phyloP scores from a whole-genome alignment of 305 asterid genomes.

The Petunia hybrid region DNA sequence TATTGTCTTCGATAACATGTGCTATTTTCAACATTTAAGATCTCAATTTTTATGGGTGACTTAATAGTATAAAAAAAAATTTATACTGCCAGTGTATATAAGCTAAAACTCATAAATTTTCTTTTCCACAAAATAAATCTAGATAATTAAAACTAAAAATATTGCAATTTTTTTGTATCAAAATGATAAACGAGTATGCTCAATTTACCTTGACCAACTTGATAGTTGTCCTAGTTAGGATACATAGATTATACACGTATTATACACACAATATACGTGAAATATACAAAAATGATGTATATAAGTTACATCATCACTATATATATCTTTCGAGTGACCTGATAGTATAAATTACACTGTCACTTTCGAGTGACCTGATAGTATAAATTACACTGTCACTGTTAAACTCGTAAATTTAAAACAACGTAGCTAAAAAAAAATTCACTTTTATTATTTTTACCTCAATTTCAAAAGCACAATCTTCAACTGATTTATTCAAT shows the following conservation, averaged over 20 bases:
- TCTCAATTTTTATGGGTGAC: too few species aligned
- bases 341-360: neutral
- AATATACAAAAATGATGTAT: neutral
- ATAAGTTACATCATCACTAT: neutral
- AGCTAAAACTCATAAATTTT: too few species aligned
- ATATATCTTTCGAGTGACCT: neutral
- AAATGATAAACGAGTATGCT: neutral
- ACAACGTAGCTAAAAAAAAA: neutral
- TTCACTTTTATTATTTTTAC: slow-evolving; percentile 36
- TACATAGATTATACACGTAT: neutral
- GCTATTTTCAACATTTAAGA: too few species aligned
- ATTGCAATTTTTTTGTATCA: neutral
- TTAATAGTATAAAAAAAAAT: too few species aligned
- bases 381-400: neutral
- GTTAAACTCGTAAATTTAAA: neutral
- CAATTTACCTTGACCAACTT: neutral
- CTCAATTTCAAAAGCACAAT: slow-evolving; percentile 57
- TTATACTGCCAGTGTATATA: too few species aligned
- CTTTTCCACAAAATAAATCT: too few species aligned
- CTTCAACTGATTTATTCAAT: slow-evolving; percentile 50
- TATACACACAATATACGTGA: neutral
- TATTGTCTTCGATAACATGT: too few species aligned
- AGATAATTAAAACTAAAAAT: neutral
- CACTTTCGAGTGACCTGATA: neutral
- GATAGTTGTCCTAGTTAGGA: neutral